Base-by-base conservation (phyloP, 306 rosid species). In the Sechiopsis laciniata region DNA sequence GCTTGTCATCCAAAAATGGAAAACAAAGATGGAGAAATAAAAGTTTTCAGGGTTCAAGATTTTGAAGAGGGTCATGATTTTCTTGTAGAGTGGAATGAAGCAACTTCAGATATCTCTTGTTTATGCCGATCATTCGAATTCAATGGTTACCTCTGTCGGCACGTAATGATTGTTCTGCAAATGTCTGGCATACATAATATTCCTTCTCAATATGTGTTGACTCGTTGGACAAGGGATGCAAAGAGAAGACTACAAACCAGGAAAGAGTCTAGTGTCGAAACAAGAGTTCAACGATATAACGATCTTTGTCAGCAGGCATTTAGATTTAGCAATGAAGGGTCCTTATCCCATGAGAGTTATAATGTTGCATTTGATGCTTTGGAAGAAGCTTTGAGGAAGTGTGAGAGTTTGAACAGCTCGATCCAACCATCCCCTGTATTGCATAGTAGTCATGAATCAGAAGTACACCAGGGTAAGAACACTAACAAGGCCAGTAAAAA, bases 1-100 rank as follows among this genome's bases (percentile, higher is more conserved):
- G 88, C 88, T 76, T 84, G 87, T 77, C 87, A 84, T 73, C 87
- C 84, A 51, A 84, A 51, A 71, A 79, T 76, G 69, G 85, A 79
- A 79, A 76, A 59, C 17, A 83, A 66, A 19, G 72, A 42, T 66
- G 55, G 72, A 66, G 32, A 40, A 14, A 42, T 42, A 42, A 66
- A 11, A 45, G 17, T 66, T 66, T 66, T 42, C 72, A 42, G 53
- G 72, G 72, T 66, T 42, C 55, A 66, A 66, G 88, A 85, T 75
- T 80, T 82, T 78, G 86, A 75, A 71, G 79, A 75, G 77, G 65
- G 48, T 74, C 82, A 82, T 42, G 74, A 73, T 57, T 85, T 77
- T 26, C 54, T 61, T 48, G 88, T 82, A 69, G 75, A 66, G 71
- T 82, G 86, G 84, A 80, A 82, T 11, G 88, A 82, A 76, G 65